These are phyloP conservation scores for Trichophyton mentagrophytes DNA, from an alignment of 2,329 filamentous ascomycete genomes.

Conservation along the genomic window DNA sequence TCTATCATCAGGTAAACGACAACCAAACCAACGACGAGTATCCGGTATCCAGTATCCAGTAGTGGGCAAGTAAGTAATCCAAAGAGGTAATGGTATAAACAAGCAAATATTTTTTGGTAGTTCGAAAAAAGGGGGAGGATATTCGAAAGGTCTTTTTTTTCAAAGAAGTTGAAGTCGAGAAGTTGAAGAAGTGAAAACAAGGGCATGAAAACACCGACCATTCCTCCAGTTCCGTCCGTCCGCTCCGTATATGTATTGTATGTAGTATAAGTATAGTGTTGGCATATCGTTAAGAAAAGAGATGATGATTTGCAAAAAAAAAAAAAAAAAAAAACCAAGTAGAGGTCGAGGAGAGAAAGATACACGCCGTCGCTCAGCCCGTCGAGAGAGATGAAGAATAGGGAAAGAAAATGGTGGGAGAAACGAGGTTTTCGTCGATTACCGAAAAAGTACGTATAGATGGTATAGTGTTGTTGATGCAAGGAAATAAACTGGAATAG, in stretches of 20 bases:
- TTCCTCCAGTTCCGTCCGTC: not conserved
- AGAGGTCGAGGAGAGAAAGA: not conserved
- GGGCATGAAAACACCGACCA: constrained; percentile 1
- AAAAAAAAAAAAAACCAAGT: no score
- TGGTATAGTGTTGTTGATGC: constrained; percentile 4
- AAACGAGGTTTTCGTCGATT: constrained; percentile 5
- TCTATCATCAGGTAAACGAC: not conserved
- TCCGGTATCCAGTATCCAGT: constrained; percentile 1
- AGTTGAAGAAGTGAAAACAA: not conserved
- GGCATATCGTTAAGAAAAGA: not conserved
- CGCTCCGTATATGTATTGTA: constrained; percentile 3
- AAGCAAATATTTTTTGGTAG: constrained; percentile 2
- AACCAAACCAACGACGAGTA: not conserved
- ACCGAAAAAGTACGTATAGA: constrained; percentile 9
- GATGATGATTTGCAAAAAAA: not conserved
- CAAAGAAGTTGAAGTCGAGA: not conserved
- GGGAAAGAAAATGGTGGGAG: not conserved
- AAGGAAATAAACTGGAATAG: not conserved
- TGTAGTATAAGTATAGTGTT: constrained; percentile 3
- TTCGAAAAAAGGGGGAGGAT: not conserved
- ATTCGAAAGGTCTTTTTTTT: not conserved
- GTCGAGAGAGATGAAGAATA: constrained; percentile 7
- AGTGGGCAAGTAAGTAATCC: not conserved
- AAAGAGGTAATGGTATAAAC: not conserved
- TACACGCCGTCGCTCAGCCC: constrained; percentile 9